Percentiles rank a stretch among this genome's conserved stretches.
Evolutionary conservation across 2,329 filamentous ascomycete genomes (phyloP).

Genomic region (Bipolaris oryzae): DNA sequence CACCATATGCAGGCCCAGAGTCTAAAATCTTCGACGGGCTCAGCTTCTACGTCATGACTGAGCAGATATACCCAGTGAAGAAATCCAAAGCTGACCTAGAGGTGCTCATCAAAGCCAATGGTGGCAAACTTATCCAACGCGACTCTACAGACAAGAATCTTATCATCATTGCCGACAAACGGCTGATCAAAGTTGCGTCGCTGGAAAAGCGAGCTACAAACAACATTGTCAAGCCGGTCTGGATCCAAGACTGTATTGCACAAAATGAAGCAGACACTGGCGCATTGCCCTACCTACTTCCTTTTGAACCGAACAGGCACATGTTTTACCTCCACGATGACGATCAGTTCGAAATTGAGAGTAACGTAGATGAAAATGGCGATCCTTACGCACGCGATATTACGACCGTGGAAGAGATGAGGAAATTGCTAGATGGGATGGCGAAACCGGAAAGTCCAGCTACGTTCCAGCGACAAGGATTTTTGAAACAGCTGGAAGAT

Average conservation of each 20-base stretch:
- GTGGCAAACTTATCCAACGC: slow-evolving; percentile 78
- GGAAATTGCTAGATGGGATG: slow-evolving; percentile 49
- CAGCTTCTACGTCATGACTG: slow-evolving; percentile 83
- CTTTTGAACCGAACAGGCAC: slow-evolving; percentile 69
- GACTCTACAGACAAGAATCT: slow-evolving; percentile 67
- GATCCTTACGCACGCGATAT: slow-evolving; percentile 83
- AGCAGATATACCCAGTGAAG: slow-evolving; percentile 71
- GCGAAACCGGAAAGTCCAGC: slow-evolving; percentile 23
- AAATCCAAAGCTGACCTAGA: slow-evolving; percentile 82
- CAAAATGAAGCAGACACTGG: slow-evolving; percentile 62
- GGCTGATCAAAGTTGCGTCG: slow-evolving; percentile 79
- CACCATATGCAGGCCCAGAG: slow-evolving; percentile 62
- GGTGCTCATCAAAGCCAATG: slow-evolving; percentile 78
- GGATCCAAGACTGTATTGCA: slow-evolving; percentile 82
- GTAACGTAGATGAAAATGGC: slow-evolving; percentile 75
- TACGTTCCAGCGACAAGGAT: slow-evolving; percentile 24
- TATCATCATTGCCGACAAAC: slow-evolving; percentile 80
- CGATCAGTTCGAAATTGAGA: slow-evolving; percentile 60
- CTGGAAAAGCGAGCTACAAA: slow-evolving; percentile 73
- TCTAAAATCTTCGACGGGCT: slow-evolving; percentile 75
- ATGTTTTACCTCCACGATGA: slow-evolving; percentile 71
- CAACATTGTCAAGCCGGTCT: slow-evolving; percentile 78
- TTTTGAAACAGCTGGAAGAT: slow-evolving; percentile 38
- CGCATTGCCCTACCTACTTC: slow-evolving; percentile 64
- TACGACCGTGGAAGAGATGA: slow-evolving; percentile 65